Evolutionary conservation across 2,329 filamentous ascomycete genomes (phyloP), one percentile per base, ranked within the genome.

Genomic region (Metarhizium anisopliae): DNA sequence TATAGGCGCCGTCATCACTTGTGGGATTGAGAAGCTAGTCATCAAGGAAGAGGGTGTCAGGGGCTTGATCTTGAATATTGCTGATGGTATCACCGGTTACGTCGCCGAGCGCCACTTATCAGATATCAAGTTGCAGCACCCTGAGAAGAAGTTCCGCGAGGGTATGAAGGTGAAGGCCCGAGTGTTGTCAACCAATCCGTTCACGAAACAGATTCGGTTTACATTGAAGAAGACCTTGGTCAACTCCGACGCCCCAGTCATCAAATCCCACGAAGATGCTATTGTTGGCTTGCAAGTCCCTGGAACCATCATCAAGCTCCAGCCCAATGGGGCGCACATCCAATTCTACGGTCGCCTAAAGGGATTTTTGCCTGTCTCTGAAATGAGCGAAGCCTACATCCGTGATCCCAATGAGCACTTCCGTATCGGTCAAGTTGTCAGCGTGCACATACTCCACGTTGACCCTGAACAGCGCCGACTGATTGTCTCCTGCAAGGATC

Each of bases 361-460:
- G 61, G 95, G 88, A 8, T 99, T 95, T 74, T 78, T 99, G 55
- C 94, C 94, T 2, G 86, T 95, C 0, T 89, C 89, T 1, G 93
- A 99, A 72, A 99, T 99, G 94, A 97, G 94, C 68, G 94, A 99
- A 69, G 91, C 92, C 11, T 96, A 87, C 67, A 96, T 99, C 65
- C 83, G 87, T 62, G 89, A 96, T 65, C 91, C 94, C 4, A 83
- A 82, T 50, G 85, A 95, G 65, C 92, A 97, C 71, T 99, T 99
- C 75, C 85, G 87, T 40, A 74, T 85, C 47, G 95, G 94, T 0
- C 94, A 99, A 69, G 93, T 95, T 2, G 87, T 99, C 61, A 95
- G 84, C 64, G 89, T 96, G 20, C 89, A 93, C 65, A 84, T 95
- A n/a, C 72, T 96, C 38, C 88, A 86, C 52, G 84, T 96, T 52